Evolutionary conservation across 2,329 filamentous ascomycete species (phyloP).

Genomic region (Tolypocladium guangdongense): DNA sequence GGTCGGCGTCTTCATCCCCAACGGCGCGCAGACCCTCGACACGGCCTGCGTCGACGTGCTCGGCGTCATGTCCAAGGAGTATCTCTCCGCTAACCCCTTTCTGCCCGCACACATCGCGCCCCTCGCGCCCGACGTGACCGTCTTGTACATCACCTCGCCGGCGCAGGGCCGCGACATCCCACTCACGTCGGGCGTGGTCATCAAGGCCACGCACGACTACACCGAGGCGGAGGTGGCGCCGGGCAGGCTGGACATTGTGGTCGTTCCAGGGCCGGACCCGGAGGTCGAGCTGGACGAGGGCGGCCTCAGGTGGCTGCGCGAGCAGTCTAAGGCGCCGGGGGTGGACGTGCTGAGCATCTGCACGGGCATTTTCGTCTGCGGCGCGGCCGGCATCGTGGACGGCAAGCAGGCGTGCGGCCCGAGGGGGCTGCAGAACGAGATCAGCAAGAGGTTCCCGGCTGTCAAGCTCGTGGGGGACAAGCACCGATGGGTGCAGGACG

Average conservation of each 20-base stretch:
- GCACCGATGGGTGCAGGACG: conserved; percentile 39
- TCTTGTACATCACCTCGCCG: conserved; percentile 35
- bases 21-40: conserved; percentile 37
- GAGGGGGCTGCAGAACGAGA: conserved; percentile 27
- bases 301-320: conserved; percentile 29
- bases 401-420: conserved; percentile 37
- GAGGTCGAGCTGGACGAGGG: conserved; percentile 16
- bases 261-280: conserved; percentile 40
- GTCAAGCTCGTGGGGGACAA: conserved; percentile 32
- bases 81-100: conserved; percentile 22
- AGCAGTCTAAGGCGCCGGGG: conserved; percentile 23
- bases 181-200: conserved; percentile 27
- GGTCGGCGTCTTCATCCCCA: conserved; percentile 41
- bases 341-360: conserved; percentile 42
- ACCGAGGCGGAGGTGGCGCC: conserved; percentile 34
- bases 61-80: conserved; percentile 32
- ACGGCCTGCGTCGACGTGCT: conserved; percentile 39
- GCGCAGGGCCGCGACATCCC: conserved; percentile 22
- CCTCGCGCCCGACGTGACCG: conserved; percentile 30
- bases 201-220: conserved; percentile 32
- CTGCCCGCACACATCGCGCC: conserved; percentile 24
- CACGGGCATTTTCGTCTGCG: conserved; percentile 38
- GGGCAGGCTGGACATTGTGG: conserved; percentile 37
- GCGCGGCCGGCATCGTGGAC: conserved; percentile 34
- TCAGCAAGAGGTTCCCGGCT: conserved; percentile 26